phyloP scores from a whole-genome alignment of 2,329 filamentous ascomycete genomes.

The Bipolaris oryzae region DNA sequence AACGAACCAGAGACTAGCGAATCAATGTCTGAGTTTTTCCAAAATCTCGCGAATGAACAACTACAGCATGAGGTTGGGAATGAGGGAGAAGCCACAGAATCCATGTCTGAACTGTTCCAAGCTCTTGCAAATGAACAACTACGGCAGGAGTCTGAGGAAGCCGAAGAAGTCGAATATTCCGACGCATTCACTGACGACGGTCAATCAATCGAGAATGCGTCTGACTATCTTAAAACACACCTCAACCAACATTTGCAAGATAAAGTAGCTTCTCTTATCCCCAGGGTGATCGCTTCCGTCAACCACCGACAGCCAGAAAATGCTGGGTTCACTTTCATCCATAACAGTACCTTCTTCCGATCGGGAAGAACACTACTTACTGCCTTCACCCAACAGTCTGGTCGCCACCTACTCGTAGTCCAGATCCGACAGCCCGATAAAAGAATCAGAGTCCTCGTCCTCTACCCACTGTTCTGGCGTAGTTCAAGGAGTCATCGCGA shows the following conservation, averaged over 20 bases:
- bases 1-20: background rate
- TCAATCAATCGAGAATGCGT: background rate
- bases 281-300: slow-evolving; percentile 13
- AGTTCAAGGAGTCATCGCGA: background rate
- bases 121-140: background rate
- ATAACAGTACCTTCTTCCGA: background rate
- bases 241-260: background rate
- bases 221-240: background rate
- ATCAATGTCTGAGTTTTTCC: no score
- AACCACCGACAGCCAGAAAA: slow-evolving; percentile 11
- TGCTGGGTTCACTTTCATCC: slow-evolving; percentile 12
- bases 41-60: background rate
- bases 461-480: slow-evolving; percentile 17
- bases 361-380: slow-evolving; percentile 16
- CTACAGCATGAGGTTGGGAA: background rate
- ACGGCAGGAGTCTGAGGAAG: background rate
- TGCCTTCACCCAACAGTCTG: background rate
- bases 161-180: background rate
- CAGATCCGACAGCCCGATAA: background rate
- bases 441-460: slow-evolving; percentile 9
- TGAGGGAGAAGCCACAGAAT: no score
- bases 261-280: slow-evolving; percentile 6
- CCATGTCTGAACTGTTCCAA: background rate
- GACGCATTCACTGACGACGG: slow-evolving; percentile 9
- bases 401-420: slow-evolving; percentile 3